phyloP scores from a whole-genome alignment of 2,329 filamentous ascomycete species.

The Fusarium incarnatum region DNA sequence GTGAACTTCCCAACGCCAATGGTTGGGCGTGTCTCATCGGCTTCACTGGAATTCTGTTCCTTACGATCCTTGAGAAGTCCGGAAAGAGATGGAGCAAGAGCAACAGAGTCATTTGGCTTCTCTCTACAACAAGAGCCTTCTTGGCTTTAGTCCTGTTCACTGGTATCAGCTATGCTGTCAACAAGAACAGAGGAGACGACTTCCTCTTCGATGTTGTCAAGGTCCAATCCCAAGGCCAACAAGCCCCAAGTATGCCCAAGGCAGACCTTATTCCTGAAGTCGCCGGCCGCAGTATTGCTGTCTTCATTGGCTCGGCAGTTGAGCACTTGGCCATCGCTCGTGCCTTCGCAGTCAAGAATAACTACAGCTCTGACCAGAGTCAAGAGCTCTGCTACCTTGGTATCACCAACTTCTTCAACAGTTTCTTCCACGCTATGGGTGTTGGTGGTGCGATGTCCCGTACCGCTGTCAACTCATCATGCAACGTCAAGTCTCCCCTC shows the following conservation, averaged over 20 bases:
- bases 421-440: slow-evolving; percentile 72
- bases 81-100: slow-evolving; percentile 70
- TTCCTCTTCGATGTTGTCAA: slow-evolving; percentile 68
- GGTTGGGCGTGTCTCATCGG: slow-evolving; percentile 70
- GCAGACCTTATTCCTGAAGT: slow-evolving; percentile 63
- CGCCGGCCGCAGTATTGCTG: slow-evolving; percentile 66
- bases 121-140: slow-evolving; percentile 70
- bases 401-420: slow-evolving; percentile 71
- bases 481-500: slow-evolving; percentile 70
- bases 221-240: slow-evolving; percentile 66
- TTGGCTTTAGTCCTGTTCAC: slow-evolving; percentile 71
- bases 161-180: slow-evolving; percentile 71
- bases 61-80: slow-evolving; percentile 67
- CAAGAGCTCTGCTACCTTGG: slow-evolving; percentile 75
- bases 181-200: slow-evolving; percentile 58
- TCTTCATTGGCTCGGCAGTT: slow-evolving; percentile 70
- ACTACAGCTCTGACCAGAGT: slow-evolving; percentile 71
- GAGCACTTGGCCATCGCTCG: slow-evolving; percentile 75
- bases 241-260: slow-evolving; percentile 61
- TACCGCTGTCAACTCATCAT: slow-evolving; percentile 74
- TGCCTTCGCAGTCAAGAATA: slow-evolving; percentile 70
- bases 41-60: slow-evolving; percentile 66
- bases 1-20: slow-evolving; percentile 66
- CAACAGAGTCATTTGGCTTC: slow-evolving; percentile 67
- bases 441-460: slow-evolving; percentile 75